These are phyloP conservation scores for Crataegus laevigata DNA, from an alignment of 306 rosid genomes.

Conservation along the genomic window DNA sequence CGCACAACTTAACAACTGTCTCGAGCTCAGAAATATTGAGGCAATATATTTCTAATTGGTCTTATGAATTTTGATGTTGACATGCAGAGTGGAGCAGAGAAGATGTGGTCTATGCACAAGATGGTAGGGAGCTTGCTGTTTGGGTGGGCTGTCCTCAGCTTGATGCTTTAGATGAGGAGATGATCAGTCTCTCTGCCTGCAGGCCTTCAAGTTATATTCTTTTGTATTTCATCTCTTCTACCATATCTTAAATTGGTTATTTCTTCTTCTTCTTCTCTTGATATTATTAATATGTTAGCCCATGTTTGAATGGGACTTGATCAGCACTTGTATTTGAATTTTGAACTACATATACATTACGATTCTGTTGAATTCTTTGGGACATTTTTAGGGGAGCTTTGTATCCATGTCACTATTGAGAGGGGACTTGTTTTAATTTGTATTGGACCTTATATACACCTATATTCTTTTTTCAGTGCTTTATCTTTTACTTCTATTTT, in stretches of 20 bases:
- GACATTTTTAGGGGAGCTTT: conserved; percentile 38
- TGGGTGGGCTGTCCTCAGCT: conserved; percentile 41
- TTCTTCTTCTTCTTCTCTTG: conserved; percentile 9
- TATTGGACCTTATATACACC: not conserved
- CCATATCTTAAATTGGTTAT: conserved; percentile 2
- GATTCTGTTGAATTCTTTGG: conserved; percentile 56
- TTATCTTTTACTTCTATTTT: not conserved
- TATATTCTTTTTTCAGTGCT: not conserved
- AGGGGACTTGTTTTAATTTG: conserved; percentile 5
- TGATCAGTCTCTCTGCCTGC: not conserved
- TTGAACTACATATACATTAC: conserved; percentile 27
- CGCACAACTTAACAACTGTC: too few relatives aligned
- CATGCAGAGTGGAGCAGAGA: conserved; percentile 77
- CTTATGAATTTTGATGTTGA: not conserved
- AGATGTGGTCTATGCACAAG: conserved; percentile 40
- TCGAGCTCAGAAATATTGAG: too few relatives aligned
- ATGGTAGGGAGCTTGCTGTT: conserved; percentile 49
- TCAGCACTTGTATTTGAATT: conserved; percentile 4
- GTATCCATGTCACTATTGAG: conserved; percentile 14
- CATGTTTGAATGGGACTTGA: conserved; percentile 25
- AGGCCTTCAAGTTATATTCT: not conserved
- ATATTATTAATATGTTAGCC: conserved; percentile 14
- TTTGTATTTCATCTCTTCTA: conserved; percentile 8
- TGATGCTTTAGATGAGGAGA: conserved; percentile 39
- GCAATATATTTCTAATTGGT: too few relatives aligned